Base-by-base conservation (phyloP, 2,329 filamentous ascomycete species). In the Hypoxylon sp. region DNA sequence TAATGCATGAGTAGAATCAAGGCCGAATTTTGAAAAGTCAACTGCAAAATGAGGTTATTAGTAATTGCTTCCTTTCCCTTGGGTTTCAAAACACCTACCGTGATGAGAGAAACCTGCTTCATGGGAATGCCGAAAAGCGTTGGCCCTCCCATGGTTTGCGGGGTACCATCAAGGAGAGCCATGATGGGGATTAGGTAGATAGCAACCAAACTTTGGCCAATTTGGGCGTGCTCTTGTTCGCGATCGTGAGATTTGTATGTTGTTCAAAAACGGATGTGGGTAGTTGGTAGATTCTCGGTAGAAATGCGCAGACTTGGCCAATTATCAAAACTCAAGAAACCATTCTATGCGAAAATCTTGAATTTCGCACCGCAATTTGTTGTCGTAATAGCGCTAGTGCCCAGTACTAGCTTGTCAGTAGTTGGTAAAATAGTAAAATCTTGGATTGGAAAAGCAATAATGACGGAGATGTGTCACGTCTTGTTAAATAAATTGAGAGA, bases 1-100 rank as follows among this genome's bases (percentile, higher is more conserved):
- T 97, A 96, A 75, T 97, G 93, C 80, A 96, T 89, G 47, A 97
- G 84, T 61, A 93, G 75, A 54, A 91, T 91, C 54, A 92, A 78
- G 17, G 85, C 87, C 5, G 88, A 91, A 69, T 92, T 92, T 75
- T 92, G 87, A 57, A 90, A 84, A 19, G 86, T 90, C 65, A 93
- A 80, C 89, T 92, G 25, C 29, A 25, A 25, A 5, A 25, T 25
- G 21, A 25, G n/a, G 35, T 43, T 21, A 45, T 61, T 43, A 63
- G 56, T n/a, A 13, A n/a, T 15, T 11, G 7, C 21, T 3, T 19
- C 27, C 26, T n/a, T 20, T 29, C 29, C 23, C 23, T 5, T 17
- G 4, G 13, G 26, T 21, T 12, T 35, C 9, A 25, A 15, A 47
- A 30, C 17, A 60, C 79, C 51, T 75, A 88, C 86, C 48, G 81